A percentile compares a stretch with the other conserved stretches of the same genome.
Evolutionary conservation across 805 yeast species (phyloP).

Genomic region (Candida parachauliodes): DNA sequence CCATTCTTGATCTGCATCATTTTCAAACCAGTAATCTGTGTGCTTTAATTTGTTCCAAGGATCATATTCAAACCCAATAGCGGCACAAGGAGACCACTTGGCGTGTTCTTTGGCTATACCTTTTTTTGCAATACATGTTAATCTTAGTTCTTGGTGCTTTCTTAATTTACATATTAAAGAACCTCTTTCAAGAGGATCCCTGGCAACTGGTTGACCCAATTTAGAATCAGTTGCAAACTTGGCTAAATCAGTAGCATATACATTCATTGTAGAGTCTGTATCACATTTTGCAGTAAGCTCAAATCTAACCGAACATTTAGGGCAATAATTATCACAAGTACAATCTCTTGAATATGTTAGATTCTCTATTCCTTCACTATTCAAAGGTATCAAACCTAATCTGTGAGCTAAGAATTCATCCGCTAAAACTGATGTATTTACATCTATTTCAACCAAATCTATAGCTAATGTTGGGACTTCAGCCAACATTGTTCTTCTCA

Average conservation of each 20-base stretch:
- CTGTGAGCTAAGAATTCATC: constrained; percentile 96
- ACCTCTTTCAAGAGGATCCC: constrained; percentile 75
- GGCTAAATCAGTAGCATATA: constrained; percentile 75
- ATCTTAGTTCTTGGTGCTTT: constrained; percentile 84
- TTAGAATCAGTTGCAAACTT: constrained; percentile 42
- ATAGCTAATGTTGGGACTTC: constrained; percentile 97
- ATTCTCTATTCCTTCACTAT: constrained; percentile 77
- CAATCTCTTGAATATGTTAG: constrained; percentile 91
- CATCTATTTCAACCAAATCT: constrained; percentile 91
- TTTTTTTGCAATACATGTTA: constrained; percentile 94
- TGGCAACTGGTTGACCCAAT: constrained; percentile 82
- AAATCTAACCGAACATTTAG: constrained; percentile 86
- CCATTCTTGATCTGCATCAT: constrained; percentile 87
- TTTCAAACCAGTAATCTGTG: constrained; percentile 96
- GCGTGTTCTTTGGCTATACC: constrained; percentile 98
- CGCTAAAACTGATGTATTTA: constrained; percentile 90
- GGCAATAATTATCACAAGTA: constrained; percentile 97
- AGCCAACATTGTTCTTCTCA: constrained; percentile 88
- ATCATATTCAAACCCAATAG: constrained; percentile 94
- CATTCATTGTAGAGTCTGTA: constrained; percentile 81
- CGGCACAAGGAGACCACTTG: constrained; percentile 96
- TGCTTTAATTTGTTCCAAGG: constrained; percentile 98
- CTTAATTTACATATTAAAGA: constrained; percentile 88
- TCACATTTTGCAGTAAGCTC: constrained; percentile 87
- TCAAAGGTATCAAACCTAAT: constrained; percentile 86